Base-by-base conservation (phyloP, 345 rosid genomes). In the Erucastrum elatum region DNA sequence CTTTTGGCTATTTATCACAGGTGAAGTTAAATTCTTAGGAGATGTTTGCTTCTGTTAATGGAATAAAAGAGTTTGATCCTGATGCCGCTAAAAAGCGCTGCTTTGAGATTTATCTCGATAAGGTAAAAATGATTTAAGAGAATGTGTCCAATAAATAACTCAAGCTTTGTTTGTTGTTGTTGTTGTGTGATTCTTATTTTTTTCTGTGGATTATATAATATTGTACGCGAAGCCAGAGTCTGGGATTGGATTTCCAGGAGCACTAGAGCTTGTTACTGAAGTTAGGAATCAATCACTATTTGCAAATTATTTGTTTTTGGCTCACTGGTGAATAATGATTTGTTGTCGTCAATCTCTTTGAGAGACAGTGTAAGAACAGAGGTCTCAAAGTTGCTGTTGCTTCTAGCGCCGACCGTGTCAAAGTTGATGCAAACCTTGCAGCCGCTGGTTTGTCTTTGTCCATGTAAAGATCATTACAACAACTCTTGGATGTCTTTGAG, bases 331-430 rank as follows among this genome's bases (percentile, higher is more conserved):
- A 8, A 30, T n/a, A 13, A 26, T 51, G 25, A 26, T 58, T 13
- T 56, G 15, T 4, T 7, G 53, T 11, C 63, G 12, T 63, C 37
- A 34, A 66, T 73, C 35, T 26, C 61, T 75, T 68, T 11, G 66
- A 76, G 56, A 4, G 56, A 79, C 85, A 89, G 98, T 92, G 98
- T 85, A 92, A 92, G 85, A 86, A 77, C 81, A 85, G 83, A 84
- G 96, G 98, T 61, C 90, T 95, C 9, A 95, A 92, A 83, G 98
- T 92, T 41, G 97, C 98, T 65, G 98, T 92, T 83, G 98, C 98
- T 5, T 95, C 97, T 58, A 95, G 98, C 55, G 99, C 99, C 67
- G 99, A 92, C 76, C 94, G 97, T 44, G 80, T 95, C 80, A 95
- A 95, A 87, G 99, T 95, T 31, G 89, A 95, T 82, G 98, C 97